Conservation (phyloP, 371 early-diverging fungal species). For the Rhizomucor pusillus region DNA sequence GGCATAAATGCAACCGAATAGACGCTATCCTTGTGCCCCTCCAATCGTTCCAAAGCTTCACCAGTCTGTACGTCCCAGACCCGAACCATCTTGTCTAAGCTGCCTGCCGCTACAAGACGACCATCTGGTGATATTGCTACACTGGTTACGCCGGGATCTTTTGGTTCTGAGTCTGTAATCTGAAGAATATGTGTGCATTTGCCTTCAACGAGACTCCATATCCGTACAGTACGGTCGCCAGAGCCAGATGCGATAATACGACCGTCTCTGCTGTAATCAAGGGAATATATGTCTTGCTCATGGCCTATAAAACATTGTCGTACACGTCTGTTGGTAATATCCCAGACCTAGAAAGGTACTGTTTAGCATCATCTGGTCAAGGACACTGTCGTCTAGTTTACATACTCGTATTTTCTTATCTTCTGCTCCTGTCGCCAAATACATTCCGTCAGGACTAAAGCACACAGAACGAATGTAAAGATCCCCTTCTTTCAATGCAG, state of each 20-base stretch:
- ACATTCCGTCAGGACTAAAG: slow-evolving; percentile 92
- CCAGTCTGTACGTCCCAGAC: slow-evolving; percentile 91
- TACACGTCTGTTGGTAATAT: slow-evolving; percentile 69
- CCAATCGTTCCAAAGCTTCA: slow-evolving; percentile 79
- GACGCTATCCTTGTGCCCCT: slow-evolving; percentile 96
- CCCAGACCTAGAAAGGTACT: slow-evolving; percentile 64
- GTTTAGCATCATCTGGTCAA: background rate
- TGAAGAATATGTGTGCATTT: slow-evolving; percentile 69
- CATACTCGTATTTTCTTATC: slow-evolving; percentile 90
- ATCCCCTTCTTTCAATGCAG: slow-evolving; percentile 59
- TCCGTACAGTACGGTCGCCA: slow-evolving; percentile 90
- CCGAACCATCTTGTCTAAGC: slow-evolving; percentile 92
- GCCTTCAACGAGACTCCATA: slow-evolving; percentile 86
- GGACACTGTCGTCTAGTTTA: background rate
- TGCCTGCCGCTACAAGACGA: slow-evolving; percentile 79
- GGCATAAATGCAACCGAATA: slow-evolving; percentile 96
- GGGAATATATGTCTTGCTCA: slow-evolving; percentile 94
- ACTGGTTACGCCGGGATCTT: slow-evolving; percentile 94
- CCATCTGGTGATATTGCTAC: slow-evolving; percentile 90
- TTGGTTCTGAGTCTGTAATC: slow-evolving; percentile 78
- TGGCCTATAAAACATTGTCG: slow-evolving; percentile 82
- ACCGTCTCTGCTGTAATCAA: slow-evolving; percentile 96
- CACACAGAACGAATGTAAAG: slow-evolving; percentile 94
- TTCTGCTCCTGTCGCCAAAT: slow-evolving; percentile 96
- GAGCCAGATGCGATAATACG: slow-evolving; percentile 89